Evolutionary conservation across 257 asterid genomes (phyloP).

Genomic region (Solanum ahanhuiri): DNA sequence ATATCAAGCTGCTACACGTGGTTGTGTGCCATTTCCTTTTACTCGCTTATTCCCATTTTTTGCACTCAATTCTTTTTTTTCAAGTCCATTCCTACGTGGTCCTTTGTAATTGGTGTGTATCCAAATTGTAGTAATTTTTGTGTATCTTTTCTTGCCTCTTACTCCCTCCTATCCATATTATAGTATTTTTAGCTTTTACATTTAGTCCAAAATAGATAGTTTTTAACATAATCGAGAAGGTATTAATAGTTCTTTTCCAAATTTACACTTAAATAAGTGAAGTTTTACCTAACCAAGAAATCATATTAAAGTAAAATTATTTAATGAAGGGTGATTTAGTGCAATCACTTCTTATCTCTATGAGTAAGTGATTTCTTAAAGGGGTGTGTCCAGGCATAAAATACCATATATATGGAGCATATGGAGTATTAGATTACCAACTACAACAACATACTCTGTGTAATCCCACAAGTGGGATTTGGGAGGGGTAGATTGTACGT

Average conservation of each 20-base stretch:
- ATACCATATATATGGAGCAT: neutral
- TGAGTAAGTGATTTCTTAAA: neutral
- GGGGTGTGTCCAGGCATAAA: neutral
- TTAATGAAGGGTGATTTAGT: neutral
- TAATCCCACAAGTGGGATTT: no score
- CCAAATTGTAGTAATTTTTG: neutral
- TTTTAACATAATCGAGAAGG: neutral
- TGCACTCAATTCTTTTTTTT: neutral
- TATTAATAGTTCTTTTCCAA: neutral
- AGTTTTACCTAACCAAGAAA: neutral
- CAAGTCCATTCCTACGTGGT: neutral
- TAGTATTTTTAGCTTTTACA: neutral
- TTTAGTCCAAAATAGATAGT: neutral
- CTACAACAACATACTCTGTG: no score
- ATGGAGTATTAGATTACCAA: neutral
- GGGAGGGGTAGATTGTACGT: neutral
- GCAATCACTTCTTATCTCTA: neutral
- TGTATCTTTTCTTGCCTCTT: neutral
- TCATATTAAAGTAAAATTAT: neutral
- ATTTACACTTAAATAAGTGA: neutral
- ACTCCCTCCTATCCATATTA: neutral
- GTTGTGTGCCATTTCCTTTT: neutral
- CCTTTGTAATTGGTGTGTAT: neutral
- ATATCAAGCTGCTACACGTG: neutral
- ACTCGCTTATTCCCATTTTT: neutral